Percentiles rank a stretch among this genome's conserved stretches.
phyloP scores from a whole-genome alignment of 352 stramenopile genomes.

The Globisporangium nodosum region DNA sequence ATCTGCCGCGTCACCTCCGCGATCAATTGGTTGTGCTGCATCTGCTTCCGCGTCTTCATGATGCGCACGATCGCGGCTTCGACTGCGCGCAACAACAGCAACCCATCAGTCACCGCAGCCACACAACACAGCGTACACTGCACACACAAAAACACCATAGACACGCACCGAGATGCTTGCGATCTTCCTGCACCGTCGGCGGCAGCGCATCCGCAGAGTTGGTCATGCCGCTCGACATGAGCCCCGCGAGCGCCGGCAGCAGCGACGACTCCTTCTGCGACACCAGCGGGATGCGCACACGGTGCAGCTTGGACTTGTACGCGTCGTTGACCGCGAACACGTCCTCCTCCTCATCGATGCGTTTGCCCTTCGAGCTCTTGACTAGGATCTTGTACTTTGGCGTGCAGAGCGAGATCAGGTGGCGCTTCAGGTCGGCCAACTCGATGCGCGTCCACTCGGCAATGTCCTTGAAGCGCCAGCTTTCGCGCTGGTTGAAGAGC shows the following conservation, averaged over 20 bases:
- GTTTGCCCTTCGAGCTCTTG: constrained; percentile 97
- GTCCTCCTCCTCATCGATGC: constrained; percentile 92
- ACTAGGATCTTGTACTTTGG: constrained; percentile 96
- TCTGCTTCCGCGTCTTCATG: constrained; percentile 93
- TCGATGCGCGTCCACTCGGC: constrained; percentile 88
- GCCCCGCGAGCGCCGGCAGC: constrained; percentile 25
- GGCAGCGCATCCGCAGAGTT: constrained; percentile 73
- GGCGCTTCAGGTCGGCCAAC: constrained; percentile 82
- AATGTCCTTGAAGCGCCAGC: constrained; percentile 88
- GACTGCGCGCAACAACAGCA: constrained; percentile 21
- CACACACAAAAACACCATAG: not conserved
- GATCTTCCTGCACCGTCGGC: constrained; percentile 92
- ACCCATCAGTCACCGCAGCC: too few species aligned
- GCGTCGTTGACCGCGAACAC: constrained; percentile 92
- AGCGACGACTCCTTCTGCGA: constrained; percentile 79
- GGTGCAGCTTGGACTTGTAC: constrained; percentile 93
- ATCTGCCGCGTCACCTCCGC: constrained; percentile 87
- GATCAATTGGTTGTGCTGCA: constrained; percentile 91
- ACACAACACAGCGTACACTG: too few species aligned
- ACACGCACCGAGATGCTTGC: constrained; percentile 85
- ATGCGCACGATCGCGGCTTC: constrained; percentile 94
- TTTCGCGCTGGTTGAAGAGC: constrained; percentile 92
- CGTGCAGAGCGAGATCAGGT: constrained; percentile 97
- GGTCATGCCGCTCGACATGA: constrained; percentile 23
- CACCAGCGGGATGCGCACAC: constrained; percentile 78